Base-by-base conservation (phyloP, 352 stramenopile species). In the Proteromonas lacertae region DNA sequence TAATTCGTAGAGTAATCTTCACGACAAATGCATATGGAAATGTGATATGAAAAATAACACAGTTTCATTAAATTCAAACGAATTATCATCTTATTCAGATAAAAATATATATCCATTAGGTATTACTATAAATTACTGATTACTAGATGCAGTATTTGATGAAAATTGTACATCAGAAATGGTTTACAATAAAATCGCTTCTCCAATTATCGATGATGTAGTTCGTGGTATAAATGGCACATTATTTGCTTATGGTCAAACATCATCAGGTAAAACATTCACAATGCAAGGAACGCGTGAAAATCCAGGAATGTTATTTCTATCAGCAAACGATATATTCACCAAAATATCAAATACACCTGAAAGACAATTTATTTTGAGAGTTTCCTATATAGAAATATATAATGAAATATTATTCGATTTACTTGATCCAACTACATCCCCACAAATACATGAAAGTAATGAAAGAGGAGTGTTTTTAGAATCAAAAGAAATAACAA, bases 291-390 rank as follows among this genome's bases (percentile, higher is more conserved):
- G 40, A 14, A 13, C 7, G 1, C 21, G 13, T 14, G 54, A 51
- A 14, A 32, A 47, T 29, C 45, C 38, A 4, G 71, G 64, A 8
- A 62, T 80, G 16, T 43, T 93, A 8, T 74, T 90, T 42, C 59
- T 92, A 47, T 77, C 79, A 2, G 68, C 82, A 0, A 62, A 60
- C 19, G 77, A 93, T 47, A 87, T 95, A 35, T 93, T 93, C 48
- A 35, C 41, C 29, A 43, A 62, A 12, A 76, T 77, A 38, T 53
- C 72, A 36, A 50, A 62, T 17, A 61, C 62, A 40, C 48, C 44
- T 4, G 59, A 92, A 38, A 56, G 77, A 9, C 64, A 88, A 36
- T 95, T 92, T 51, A 51, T 93, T 9, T 51, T 96, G 22, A 63
- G 82, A 24, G 77, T 87, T 12, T 90, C 73, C n/a, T 96, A n/a